Percentiles rank a stretch among this genome's conserved stretches.
Conservation (phyloP, 805 yeast species). For the Komagataella ulmi region DNA sequence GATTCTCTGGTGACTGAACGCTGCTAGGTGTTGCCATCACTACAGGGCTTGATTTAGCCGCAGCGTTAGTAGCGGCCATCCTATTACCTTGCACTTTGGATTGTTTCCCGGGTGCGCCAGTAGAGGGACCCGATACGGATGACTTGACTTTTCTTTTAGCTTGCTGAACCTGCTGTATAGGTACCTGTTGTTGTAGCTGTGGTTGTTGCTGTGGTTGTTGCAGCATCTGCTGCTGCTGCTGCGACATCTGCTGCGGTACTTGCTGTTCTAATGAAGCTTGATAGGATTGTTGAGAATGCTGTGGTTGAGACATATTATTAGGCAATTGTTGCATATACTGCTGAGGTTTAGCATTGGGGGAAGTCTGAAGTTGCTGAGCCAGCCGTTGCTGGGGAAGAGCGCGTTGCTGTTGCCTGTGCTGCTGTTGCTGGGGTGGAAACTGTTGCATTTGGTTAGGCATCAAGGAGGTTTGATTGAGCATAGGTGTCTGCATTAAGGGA, state of each 20-base stretch:
- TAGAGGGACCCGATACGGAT: neutral
- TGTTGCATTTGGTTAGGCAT: conserved; percentile 12
- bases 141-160: conserved; percentile 1
- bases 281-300: conserved; percentile 8
- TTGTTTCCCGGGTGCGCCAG: neutral
- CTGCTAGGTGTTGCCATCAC: conserved; percentile 7
- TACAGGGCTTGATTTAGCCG: neutral
- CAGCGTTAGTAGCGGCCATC: conserved; percentile 9
- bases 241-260: conserved; percentile 11
- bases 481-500: conserved; percentile 4
- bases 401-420: conserved; percentile 7
- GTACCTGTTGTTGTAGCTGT: conserved; percentile 12
- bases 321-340: neutral
- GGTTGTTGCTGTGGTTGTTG: conserved; percentile 15
- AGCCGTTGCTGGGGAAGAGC: conserved; percentile 3
- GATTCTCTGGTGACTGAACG: conserved; percentile 15
- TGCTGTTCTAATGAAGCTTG: conserved; percentile 8
- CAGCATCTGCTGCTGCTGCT: conserved; percentile 5
- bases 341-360: conserved; percentile 1
- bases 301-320: conserved; percentile 3
- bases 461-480: conserved; percentile 4
- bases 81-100: neutral
- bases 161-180: conserved; percentile 12
- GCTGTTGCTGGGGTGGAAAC: conserved; percentile 14
- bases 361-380: conserved; percentile 1